Conservation (phyloP, 306 rosid species). For the Vigna nakashimae region DNA sequence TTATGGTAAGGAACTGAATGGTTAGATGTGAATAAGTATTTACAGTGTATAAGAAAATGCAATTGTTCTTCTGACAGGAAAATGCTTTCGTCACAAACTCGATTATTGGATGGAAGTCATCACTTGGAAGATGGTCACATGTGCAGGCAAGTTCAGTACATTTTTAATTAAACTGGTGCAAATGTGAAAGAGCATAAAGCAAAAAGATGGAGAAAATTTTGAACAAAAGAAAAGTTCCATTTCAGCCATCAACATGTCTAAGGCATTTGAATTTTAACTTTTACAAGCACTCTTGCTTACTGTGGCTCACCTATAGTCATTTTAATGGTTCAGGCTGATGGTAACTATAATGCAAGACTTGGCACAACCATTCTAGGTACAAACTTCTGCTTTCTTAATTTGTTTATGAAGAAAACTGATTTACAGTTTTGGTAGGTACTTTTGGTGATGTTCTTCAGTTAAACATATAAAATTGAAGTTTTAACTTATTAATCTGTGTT, state of each 20-base stretch:
- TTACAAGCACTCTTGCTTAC: background rate
- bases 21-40: background rate
- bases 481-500: background rate
- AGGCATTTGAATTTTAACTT: constrained; percentile 10
- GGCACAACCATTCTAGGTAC: constrained; percentile 91
- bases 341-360: constrained; percentile 79
- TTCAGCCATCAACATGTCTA: background rate
- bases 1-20: constrained; percentile 60
- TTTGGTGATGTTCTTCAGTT: background rate
- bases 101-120: constrained; percentile 96
- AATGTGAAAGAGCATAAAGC: constrained; percentile 11
- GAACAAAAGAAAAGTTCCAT: constrained; percentile 13
- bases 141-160: constrained; percentile 74
- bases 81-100: constrained; percentile 83
- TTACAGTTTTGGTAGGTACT: background rate
- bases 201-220: constrained; percentile 13
- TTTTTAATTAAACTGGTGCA: constrained; percentile 7
- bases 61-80: constrained; percentile 63
- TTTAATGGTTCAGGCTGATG: constrained; percentile 76
- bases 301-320: constrained; percentile 37
- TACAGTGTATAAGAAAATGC: constrained; percentile 26
- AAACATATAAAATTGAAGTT: background rate
- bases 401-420: background rate
- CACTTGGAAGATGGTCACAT: constrained; percentile 92
- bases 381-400: background rate